These are phyloP conservation scores for Amanita molliuscula DNA, from an alignment of 768 basidiomycete genomes.

Conservation along the genomic window DNA sequence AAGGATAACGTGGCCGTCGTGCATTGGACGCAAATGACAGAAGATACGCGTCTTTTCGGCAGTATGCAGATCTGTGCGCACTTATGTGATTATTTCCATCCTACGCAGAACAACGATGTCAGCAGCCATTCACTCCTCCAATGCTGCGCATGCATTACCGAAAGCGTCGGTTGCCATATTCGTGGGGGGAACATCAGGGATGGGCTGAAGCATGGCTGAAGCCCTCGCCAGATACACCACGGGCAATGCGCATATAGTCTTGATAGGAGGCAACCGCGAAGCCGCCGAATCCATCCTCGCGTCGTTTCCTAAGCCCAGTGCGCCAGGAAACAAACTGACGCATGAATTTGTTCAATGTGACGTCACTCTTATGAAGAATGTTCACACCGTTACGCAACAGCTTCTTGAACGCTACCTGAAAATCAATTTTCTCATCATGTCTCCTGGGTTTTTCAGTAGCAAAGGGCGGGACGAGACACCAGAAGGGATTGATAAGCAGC, in stretches of 20 bases:
- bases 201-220: constrained; percentile 36
- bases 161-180: constrained; percentile 23
- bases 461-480: no score
- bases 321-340: constrained; percentile 11
- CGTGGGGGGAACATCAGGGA: constrained; percentile 37
- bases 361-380: constrained; percentile 38
- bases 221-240: constrained; percentile 39
- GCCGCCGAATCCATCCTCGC: constrained; percentile 40
- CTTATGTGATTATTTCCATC: no score
- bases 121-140: background rate
- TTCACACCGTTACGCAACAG: constrained; percentile 21
- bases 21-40: no score
- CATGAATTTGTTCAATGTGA: constrained; percentile 48
- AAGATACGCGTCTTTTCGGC: no score
- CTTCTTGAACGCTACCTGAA: constrained; percentile 24
- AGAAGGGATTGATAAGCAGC: no score
- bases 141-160: background rate
- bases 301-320: constrained; percentile 21
- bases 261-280: constrained; percentile 39
- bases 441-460: no score
- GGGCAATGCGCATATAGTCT: constrained; percentile 40
- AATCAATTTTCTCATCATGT: no score
- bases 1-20: no score
- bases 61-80: no score
- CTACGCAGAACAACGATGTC: background rate